A percentile compares a stretch with the other conserved stretches of the same genome.
phyloP scores from a whole-genome alignment of 2,329 filamentous ascomycete genomes.

The Phialocephala subalpina region DNA sequence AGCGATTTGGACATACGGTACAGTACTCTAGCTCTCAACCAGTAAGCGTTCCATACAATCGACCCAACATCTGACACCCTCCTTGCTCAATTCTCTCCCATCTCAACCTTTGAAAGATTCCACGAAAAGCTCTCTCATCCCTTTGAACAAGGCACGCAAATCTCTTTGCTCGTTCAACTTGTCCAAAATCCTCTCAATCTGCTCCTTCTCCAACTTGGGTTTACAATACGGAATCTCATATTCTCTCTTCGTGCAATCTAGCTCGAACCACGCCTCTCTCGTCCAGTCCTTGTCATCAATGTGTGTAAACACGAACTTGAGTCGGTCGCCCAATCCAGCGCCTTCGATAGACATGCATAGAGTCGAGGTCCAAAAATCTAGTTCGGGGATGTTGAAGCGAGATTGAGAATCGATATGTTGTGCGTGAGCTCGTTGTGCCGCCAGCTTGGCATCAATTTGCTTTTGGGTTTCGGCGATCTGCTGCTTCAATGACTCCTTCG shows the following conservation, averaged over 20 bases:
- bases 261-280: conserved; percentile 91
- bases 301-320: conserved; percentile 91
- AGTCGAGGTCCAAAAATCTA: conserved; percentile 95
- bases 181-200: conserved; percentile 79
- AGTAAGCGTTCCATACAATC: background rate
- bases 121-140: conserved; percentile 82
- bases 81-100: background rate
- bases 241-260: conserved; percentile 81
- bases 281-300: conserved; percentile 89
- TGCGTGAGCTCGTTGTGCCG: conserved; percentile 76
- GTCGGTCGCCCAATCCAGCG: conserved; percentile 80
- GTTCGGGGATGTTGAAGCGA: conserved; percentile 88
- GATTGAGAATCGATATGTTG: conserved; percentile 83
- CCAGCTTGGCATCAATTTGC: conserved; percentile 72
- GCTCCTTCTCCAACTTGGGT: conserved; percentile 83
- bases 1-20: background rate
- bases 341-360: conserved; percentile 91
- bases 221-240: conserved; percentile 85
- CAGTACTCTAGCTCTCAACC: background rate
- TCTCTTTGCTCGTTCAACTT: conserved; percentile 83
- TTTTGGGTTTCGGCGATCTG: conserved; percentile 74
- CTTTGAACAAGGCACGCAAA: conserved; percentile 76
- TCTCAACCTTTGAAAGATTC: conserved; percentile 60
- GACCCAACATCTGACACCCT: background rate
- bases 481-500: conserved; percentile 63